Evolutionary conservation across 1,139 yeast species (phyloP), one percentile per base, ranked within the genome.

Genomic region (Kurtzmaniella natalensis): DNA sequence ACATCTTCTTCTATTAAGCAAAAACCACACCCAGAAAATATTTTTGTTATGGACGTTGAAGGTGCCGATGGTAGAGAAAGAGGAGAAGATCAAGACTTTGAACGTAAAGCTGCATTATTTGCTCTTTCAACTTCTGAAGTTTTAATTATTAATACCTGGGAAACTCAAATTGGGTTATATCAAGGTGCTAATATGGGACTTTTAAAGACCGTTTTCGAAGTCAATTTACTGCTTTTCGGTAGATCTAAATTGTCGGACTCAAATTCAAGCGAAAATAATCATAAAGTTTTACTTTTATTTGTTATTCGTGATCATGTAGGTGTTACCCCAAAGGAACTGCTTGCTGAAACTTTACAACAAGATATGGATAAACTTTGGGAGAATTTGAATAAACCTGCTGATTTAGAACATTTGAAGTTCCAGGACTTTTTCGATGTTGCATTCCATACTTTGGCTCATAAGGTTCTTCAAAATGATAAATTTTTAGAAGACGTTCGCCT

Each of bases 101-200:
- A 92, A 59, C 74, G 98, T 39, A 92, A 92, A 52, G 89, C 96
- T 2, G 97, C 98, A 0, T 64, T 94, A 33, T 92, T 92, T 68
- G 97, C 98, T 0, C 65, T 92, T 41, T 78, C 97, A 6, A 89
- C 96, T 0, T 80, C 94, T 13, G 98, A 92, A 53, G 80, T 89
- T 3, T 70, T 92, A 48, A 88, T 92, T 41, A 82, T 92, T 35
- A 92, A 92, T 57, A 78, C 92, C 55, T 92, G 98, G 97, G 98
- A 92, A 57, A 85, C 87, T 46, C 98, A 92, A 56, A 89, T 92
- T 36, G 98, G 98, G 4, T 69, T 94, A 34, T 92, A 92, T 53
- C 97, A 92, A 55, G 98, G 98, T 32, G 96, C 97, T 18, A 92
- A 92, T 51, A 84, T 92, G 96, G 98, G 94, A 1, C 64, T 92